phyloP scores from a whole-genome alignment of 225 moss, liverwort and hornwort genomes.

The Sphagnum contortum region DNA sequence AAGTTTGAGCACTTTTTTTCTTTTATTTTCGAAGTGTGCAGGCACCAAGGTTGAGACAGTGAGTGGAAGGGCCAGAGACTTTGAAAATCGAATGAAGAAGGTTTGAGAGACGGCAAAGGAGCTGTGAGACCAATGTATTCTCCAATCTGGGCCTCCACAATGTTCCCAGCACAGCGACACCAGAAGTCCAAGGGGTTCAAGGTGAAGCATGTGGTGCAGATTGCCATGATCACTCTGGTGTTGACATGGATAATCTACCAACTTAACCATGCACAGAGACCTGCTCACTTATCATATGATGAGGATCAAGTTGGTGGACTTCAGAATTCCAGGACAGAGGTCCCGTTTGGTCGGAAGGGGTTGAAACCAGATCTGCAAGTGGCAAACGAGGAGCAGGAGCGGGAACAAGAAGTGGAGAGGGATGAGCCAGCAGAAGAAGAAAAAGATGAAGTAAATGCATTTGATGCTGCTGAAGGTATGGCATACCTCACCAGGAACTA shows the following conservation, averaged over 20 bases:
- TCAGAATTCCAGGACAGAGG: no score
- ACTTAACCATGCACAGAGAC: conserved; percentile 14
- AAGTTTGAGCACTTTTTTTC: no score
- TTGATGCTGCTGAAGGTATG: conserved; percentile 9
- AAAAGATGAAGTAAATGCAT: neutral
- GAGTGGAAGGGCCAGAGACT: no score
- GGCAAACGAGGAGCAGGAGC: neutral
- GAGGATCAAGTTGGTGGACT: neutral
- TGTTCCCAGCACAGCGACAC: conserved; percentile 18
- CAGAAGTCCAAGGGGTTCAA: conserved; percentile 25
- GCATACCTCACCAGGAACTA: neutral
- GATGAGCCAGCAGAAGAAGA: conserved; percentile 2
- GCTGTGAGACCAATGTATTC: conserved; percentile 1
- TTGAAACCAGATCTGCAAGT: conserved; percentile 10
- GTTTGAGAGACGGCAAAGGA: no score
- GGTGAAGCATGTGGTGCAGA: conserved; percentile 38
- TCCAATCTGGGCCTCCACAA: conserved; percentile 4
- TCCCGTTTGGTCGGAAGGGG: conserved; percentile 15
- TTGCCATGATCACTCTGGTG: conserved; percentile 15
- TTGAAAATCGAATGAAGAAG: no score
- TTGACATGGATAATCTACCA: conserved; percentile 35
- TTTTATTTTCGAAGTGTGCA: no score
- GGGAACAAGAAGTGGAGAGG: conserved; percentile 6
- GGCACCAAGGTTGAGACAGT: no score
- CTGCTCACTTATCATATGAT: neutral